These are phyloP conservation scores for Bipolaris bicolor DNA, from an alignment of 2,329 filamentous ascomycete genomes.

Conservation along the genomic window DNA sequence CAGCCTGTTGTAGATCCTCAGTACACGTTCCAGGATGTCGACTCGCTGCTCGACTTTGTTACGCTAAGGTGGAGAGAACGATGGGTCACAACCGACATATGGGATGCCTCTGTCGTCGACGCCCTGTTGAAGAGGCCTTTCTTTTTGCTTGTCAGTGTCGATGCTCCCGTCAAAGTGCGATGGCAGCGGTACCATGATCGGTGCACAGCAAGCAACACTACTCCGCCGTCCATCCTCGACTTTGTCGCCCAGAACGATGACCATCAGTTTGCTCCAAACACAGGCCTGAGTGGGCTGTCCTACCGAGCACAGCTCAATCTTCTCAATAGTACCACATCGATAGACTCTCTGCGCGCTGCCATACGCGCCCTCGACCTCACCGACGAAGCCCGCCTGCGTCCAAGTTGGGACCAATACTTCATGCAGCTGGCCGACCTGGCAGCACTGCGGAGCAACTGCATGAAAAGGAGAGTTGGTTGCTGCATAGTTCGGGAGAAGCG, in stretches of 20 bases:
- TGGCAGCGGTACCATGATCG: constrained; percentile 77
- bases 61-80: constrained; percentile 81
- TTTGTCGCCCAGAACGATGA: constrained; percentile 71
- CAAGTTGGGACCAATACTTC: constrained; percentile 96
- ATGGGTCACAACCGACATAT: constrained; percentile 86
- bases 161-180: constrained; percentile 83
- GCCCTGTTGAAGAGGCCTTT: constrained; percentile 80
- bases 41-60: constrained; percentile 80
- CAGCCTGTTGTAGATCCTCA: constrained; percentile 31
- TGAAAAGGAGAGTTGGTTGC: constrained; percentile 95
- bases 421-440: constrained; percentile 95
- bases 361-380: constrained; percentile 77
- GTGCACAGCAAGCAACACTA: constrained; percentile 56
- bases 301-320: constrained; percentile 82
- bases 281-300: constrained; percentile 76
- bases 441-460: constrained; percentile 91
- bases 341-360: constrained; percentile 73
- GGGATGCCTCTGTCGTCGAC: constrained; percentile 74
- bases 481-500: constrained; percentile 85
- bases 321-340: constrained; percentile 78
- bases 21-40: constrained; percentile 57
- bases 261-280: constrained; percentile 71
- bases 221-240: constrained; percentile 61
- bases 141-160: constrained; percentile 90
- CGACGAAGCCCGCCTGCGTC: constrained; percentile 79